These are phyloP conservation scores for Avena eriantha DNA, from an alignment of 176 grass and related monocot genomes.

Conservation along the genomic window DNA sequence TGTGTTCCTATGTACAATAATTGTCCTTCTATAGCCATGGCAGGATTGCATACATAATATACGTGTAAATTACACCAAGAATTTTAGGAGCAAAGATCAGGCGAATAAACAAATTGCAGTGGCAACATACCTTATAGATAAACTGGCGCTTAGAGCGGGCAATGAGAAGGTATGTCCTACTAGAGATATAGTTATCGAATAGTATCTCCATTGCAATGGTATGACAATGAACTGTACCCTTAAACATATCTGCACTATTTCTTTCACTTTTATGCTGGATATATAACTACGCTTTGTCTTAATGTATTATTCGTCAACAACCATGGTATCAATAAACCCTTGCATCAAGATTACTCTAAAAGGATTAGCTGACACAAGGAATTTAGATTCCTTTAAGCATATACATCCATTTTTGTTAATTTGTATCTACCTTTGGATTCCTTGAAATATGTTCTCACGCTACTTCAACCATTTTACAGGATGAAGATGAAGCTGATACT, in stretches of 20 bases:
- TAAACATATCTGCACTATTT: background rate
- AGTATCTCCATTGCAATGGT: background rate
- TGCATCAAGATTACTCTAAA: constrained; percentile 28
- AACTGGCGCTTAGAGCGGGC: constrained; percentile 89
- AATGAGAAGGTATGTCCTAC: constrained; percentile 90
- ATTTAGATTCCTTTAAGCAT: background rate
- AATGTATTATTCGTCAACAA: background rate
- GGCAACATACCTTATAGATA: constrained; percentile 99
- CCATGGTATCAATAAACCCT: background rate
- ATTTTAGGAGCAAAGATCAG: constrained; percentile 78
- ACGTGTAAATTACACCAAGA: constrained; percentile 77
- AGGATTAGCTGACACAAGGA: background rate
- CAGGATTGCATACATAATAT: constrained; percentile 81
- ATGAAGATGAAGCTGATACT: constrained; percentile 96
- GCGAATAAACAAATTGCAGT: constrained; percentile 78
- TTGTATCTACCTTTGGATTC: constrained; percentile 3
- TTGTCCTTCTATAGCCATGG: constrained; percentile 26
- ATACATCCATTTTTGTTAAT: background rate
- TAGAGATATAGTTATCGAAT: background rate
- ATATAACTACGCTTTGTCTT: background rate
- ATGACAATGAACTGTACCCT: background rate
- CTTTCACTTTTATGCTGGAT: background rate
- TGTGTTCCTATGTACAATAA: constrained; percentile 9
- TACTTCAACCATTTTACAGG: constrained; percentile 53
- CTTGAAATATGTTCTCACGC: constrained; percentile 1